Percentiles rank a stretch among this genome's conserved stretches.
These are phyloP conservation scores for Plasmodium sp. DNA, from an alignment of 169 alveolate genomes.

Conservation along the genomic window DNA sequence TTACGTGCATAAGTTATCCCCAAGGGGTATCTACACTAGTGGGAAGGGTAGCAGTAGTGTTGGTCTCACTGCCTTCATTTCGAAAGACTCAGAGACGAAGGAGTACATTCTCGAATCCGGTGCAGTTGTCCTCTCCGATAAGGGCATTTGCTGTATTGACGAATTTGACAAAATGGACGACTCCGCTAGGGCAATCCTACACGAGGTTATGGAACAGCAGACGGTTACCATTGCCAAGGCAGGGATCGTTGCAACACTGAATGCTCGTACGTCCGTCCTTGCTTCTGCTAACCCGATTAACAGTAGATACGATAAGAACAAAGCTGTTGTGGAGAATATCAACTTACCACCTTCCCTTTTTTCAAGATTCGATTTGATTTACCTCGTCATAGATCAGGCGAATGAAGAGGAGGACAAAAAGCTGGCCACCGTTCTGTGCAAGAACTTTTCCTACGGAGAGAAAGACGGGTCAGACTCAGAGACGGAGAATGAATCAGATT, in stretches of 20 bases:
- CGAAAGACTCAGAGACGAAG: constrained; percentile 97
- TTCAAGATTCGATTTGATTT: constrained; percentile 96
- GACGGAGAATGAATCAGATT: constrained; percentile 44
- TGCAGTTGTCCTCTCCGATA: constrained; percentile 98
- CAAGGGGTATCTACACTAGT: constrained; percentile 97
- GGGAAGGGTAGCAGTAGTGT: constrained; percentile 97
- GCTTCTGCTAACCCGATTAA: constrained; percentile 99
- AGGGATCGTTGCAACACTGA: constrained; percentile 94
- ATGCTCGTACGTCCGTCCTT: constrained; percentile 97
- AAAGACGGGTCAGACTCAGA: constrained; percentile 74
- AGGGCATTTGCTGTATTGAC: constrained; percentile 99
- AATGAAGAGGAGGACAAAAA: constrained; percentile 90
- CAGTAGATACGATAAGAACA: constrained; percentile 95
- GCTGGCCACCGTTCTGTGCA: constrained; percentile 80
- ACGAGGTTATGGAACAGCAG: constrained; percentile 99
- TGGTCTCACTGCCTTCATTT: constrained; percentile 99
- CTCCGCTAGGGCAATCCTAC: constrained; percentile 97
- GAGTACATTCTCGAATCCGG: constrained; percentile 98
- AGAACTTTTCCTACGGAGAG: constrained; percentile 77
- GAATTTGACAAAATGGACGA: constrained; percentile 99
- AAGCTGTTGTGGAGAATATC: constrained; percentile 98
- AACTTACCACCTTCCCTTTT: constrained; percentile 98
- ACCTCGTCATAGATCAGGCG: constrained; percentile 91
- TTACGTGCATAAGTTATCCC: constrained; percentile 95
- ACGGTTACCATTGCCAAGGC: constrained; percentile 99